Base-by-base conservation (phyloP, 2,329 filamentous ascomycete species). In the Aspergillus melleus region DNA sequence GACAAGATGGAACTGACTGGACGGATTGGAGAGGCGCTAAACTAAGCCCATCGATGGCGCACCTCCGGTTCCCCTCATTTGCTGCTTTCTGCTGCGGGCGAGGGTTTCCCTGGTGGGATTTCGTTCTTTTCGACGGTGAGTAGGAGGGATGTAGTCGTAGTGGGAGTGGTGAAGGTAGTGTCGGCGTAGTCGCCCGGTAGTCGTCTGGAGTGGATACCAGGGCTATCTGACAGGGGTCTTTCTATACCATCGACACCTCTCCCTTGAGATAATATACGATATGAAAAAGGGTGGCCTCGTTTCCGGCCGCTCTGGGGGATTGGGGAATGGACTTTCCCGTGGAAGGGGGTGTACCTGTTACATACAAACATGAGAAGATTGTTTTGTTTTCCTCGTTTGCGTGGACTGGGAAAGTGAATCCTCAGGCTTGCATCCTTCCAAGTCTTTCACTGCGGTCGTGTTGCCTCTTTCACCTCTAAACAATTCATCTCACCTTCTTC, bases 1-100 rank as follows among this genome's bases (percentile, higher is more conserved):
- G 44, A 47, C 44, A 16, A 47, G 44, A 24, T 55, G 44, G 14
- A 30, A 42, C 24, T 22, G 54, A 47, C 51, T 47, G 49, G 50
- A 58, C 50, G 53, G 55, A 39, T 54, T 42, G 20, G 20, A 49
- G 19, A 36, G 49, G 49, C 49, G 55, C 55, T 51, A 52, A 22
- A 26, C 26, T 10, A 54, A 49, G 39, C 44, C 44, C 44, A 36
- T 50, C 47, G 52, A 42, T 50, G 55, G 55, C 42, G 51, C 55
- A 47, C 50, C 55, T 49, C 51, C 32, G 20, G 55, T 58, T 42
- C 55, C 51, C 55, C 55, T 58, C 49, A 53, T 54, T 46, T 29
- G 19, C 16, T 19, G 11, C 8, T 3, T 29, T 20, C 26, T 6
- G 12, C 3, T 30, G 12, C 29, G 9, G 16, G 39, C 6, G 36